phyloP scores from a whole-genome alignment of 768 basidiomycete species.

The Phylloporus sp. region DNA sequence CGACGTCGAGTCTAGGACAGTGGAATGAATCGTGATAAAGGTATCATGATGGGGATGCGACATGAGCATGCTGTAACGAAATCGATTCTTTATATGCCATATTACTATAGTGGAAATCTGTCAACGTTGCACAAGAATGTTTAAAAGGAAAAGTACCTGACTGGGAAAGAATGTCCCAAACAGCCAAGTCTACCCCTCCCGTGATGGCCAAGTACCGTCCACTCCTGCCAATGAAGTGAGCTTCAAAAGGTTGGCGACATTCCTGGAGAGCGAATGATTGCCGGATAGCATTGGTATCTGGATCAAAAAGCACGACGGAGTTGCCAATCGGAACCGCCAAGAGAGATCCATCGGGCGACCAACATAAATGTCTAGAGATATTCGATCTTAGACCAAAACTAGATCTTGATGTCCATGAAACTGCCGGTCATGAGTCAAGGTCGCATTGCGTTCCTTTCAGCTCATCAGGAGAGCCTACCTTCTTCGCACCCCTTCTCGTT shows the following conservation, averaged over 20 bases:
- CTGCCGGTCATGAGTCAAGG: conserved; percentile 10
- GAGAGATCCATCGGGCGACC: conserved; percentile 85
- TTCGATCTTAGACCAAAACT: conserved; percentile 65
- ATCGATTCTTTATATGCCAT: conserved; percentile 47
- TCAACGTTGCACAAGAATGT: not conserved
- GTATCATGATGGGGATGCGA: conserved; percentile 52
- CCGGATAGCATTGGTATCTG: conserved; percentile 52
- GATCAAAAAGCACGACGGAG: conserved; percentile 71
- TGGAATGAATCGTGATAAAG: conserved; percentile 53
- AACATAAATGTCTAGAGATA: conserved; percentile 59
- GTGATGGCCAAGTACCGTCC: conserved; percentile 67
- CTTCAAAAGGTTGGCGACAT: conserved; percentile 39
- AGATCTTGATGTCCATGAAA: conserved; percentile 77
- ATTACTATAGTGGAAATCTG: conserved; percentile 39
- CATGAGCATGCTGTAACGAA: conserved; percentile 42
- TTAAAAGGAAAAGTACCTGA: conserved; percentile 40
- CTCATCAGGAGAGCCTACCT: conserved; percentile 36
- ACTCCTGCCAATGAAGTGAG: conserved; percentile 62
- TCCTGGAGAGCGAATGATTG: conserved; percentile 58
- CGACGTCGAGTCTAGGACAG: conserved; percentile 25
- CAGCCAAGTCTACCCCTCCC: conserved; percentile 44
- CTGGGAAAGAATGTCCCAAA: conserved; percentile 70
- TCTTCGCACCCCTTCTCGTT: conserved; percentile 46
- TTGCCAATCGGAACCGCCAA: conserved; percentile 67
- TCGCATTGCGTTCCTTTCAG: not conserved